A percentile compares a stretch with the other conserved stretches of the same genome.
phyloP scores from a whole-genome alignment of 345 rosid genomes.

The Anacardium occidentale region DNA sequence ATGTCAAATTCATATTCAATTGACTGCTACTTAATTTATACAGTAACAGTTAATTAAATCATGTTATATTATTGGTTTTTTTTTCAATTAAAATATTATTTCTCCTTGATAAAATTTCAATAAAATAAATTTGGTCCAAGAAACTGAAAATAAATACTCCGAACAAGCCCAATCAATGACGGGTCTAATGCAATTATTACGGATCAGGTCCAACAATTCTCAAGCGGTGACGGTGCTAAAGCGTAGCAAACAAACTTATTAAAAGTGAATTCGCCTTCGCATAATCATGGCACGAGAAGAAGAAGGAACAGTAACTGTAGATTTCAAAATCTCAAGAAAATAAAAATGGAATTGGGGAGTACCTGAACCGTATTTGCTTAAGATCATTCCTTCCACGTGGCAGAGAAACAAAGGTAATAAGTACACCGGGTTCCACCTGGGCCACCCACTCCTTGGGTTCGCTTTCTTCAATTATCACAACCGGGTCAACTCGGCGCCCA shows the following conservation, averaged over 20 bases:
- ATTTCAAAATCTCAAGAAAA: not conserved
- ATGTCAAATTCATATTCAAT: no score
- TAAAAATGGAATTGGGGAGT: slow-evolving; percentile 13
- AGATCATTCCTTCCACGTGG: slow-evolving; percentile 97
- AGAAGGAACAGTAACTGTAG: slow-evolving; percentile 27
- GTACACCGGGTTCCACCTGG: slow-evolving; percentile 96
- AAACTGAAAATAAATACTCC: not conserved
- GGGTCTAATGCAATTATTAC: not conserved
- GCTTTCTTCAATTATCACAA: slow-evolving; percentile 73
- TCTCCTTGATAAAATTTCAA: no score
- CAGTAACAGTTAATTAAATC: no score
- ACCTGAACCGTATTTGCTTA: slow-evolving; percentile 92
- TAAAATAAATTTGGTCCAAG: not conserved
- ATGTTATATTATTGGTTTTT: no score
- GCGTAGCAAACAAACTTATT: not conserved
- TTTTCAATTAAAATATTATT: no score
- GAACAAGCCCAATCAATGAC: slow-evolving; percentile 23
- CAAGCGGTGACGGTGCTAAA: not conserved
- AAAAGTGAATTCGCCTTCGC: slow-evolving; percentile 26
- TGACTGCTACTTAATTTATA: no score
- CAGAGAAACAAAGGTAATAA: slow-evolving; percentile 84
- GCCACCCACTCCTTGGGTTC: slow-evolving; percentile 97
- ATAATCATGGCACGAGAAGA: not conserved
- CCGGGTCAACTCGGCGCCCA: slow-evolving; percentile 62
- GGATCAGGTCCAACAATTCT: not conserved